Base-by-base conservation (phyloP, 2,329 filamentous ascomycete genomes). In the Anisogramma anomala region DNA sequence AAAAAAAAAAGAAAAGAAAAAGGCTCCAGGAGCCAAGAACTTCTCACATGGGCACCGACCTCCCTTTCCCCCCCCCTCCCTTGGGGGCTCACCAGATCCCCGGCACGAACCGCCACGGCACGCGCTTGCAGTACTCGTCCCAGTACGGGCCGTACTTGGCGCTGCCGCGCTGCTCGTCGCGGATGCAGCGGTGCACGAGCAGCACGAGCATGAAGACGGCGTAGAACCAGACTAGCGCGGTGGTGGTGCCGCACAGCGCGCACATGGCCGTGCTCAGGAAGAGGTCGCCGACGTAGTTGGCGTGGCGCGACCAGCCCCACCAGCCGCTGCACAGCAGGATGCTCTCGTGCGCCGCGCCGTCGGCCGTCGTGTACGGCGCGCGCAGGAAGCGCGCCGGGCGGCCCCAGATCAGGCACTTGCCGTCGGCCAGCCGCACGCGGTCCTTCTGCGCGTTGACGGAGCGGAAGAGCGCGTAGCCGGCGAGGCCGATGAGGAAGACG, bases 361-460 rank as follows among this genome's bases (percentile, higher is more conserved):
- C 63, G 1, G 56, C 54, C 0, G 66, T 69, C 20, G 46, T 56
- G 49, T 65, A 69, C 1, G 50, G 51, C 3, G 62, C 60, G 7
- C 47, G 49, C 3, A 69, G 56, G 37, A 59, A 59, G 31, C 60
- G 48, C 1, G 65, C 62, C 0, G 58, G 53, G 18, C 58, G 53
- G 2, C 65, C 65, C 66, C 66, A 69, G 13, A 69, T 58, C 6
- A 48, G 51, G 45, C 62, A 67, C 3, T 57, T 49, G 23, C 65
- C 65, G 4, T 58, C 53, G 0, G 59, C 61, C 7, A 56, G 53
- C 19, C 66, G 59, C 4, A 62, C 58, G 0, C 55, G 45, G 47
- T 68, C 63, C 33, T 68, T 68, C 43, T 69, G 66, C 43, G 63
- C 46, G 46, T 69, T 69, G 10, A 64, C 64, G 2, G 55, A 58